phyloP scores from a whole-genome alignment of 352 stramenopile genomes.

The Peronosclerospora sorghi region DNA sequence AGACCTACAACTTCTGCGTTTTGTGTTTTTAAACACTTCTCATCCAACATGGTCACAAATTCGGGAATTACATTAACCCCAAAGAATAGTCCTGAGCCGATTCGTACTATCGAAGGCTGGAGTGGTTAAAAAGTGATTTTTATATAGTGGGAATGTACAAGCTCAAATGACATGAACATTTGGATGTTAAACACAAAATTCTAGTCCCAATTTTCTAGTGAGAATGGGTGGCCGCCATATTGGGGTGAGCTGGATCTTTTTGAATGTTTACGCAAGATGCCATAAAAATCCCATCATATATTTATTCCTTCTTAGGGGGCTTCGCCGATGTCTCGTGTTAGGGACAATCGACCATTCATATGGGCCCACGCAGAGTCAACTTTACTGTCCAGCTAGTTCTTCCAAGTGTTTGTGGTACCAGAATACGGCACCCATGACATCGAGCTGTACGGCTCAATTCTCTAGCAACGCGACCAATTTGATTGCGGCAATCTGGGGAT shows the following conservation, averaged over 20 bases:
- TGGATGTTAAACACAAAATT: conserved; percentile 79
- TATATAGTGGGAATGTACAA: conserved; percentile 57
- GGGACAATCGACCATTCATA: conserved; percentile 65
- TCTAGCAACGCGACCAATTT: conserved; percentile 42
- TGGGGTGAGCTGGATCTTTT: conserved; percentile 74
- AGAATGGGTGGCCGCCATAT: conserved; percentile 62
- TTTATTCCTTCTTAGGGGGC: conserved; percentile 36
- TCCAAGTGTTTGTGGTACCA: conserved; percentile 49
- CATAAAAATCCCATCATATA: conserved; percentile 22
- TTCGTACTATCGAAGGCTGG: conserved; percentile 53
- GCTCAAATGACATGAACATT: conserved; percentile 68
- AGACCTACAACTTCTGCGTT: no score
- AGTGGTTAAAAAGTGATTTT: conserved; percentile 60
- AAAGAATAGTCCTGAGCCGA: conserved; percentile 38
- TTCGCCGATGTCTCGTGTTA: conserved; percentile 37
- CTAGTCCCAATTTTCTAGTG: conserved; percentile 39
- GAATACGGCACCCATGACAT: conserved; percentile 47
- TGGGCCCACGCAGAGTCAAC: conserved; percentile 38
- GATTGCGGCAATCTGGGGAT: conserved; percentile 56
- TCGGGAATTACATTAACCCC: conserved; percentile 45
- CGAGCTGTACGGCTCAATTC: conserved; percentile 59
- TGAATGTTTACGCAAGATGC: conserved; percentile 76
- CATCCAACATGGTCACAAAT: conserved; percentile 32
- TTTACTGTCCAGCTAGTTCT: conserved; percentile 37
- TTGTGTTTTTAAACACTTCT: no score